A percentile compares a stretch with the other conserved stretches of the same genome.
Conservation (phyloP, 495 filamentous ascomycete species). For the Aspergillus affinis region DNA sequence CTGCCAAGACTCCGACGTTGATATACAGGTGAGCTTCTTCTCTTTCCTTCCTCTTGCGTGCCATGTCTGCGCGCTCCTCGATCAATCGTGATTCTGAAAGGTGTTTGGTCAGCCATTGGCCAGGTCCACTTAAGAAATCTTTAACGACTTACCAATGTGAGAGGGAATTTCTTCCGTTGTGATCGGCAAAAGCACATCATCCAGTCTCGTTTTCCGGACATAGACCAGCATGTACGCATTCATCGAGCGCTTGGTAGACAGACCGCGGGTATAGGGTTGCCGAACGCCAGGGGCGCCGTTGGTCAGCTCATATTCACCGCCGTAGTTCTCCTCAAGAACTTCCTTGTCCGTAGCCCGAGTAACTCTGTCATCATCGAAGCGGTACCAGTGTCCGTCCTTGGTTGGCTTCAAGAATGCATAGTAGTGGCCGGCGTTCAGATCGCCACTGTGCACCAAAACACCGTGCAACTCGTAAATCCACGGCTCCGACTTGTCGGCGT, state of each 20-base stretch:
- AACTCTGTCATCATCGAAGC: conserved; percentile 95
- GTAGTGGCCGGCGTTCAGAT: conserved; percentile 98
- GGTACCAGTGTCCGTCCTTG: conserved; percentile 92
- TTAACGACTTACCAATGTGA: conserved; percentile 68
- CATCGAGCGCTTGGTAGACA: conserved; percentile 70
- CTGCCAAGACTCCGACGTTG: conserved; percentile 73
- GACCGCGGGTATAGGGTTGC: conserved; percentile 64
- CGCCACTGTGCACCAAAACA: conserved; percentile 94
- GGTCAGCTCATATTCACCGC: conserved; percentile 72
- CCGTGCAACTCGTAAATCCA: conserved; percentile 93
- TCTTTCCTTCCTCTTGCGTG: conserved; percentile 76
- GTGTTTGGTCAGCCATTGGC: conserved; percentile 28
- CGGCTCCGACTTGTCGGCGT: conserved; percentile 83
- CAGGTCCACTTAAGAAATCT: conserved; percentile 4
- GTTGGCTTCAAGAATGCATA: conserved; percentile 95
- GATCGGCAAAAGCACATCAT: conserved; percentile 75
- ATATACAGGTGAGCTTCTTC: conserved; percentile 95
- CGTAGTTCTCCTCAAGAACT: conserved; percentile 94
- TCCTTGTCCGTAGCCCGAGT: conserved; percentile 90
- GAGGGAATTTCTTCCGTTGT: conserved; percentile 72
- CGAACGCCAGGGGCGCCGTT: conserved; percentile 59
- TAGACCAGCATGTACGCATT: conserved; percentile 99
- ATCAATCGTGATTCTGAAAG: conserved; percentile 63
- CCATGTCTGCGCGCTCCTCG: conserved; percentile 74
- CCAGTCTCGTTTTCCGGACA: conserved; percentile 78